Evolutionary conservation across 2,329 filamentous ascomycete genomes (phyloP).

Genomic region (Celoporthe dispersa): DNA sequence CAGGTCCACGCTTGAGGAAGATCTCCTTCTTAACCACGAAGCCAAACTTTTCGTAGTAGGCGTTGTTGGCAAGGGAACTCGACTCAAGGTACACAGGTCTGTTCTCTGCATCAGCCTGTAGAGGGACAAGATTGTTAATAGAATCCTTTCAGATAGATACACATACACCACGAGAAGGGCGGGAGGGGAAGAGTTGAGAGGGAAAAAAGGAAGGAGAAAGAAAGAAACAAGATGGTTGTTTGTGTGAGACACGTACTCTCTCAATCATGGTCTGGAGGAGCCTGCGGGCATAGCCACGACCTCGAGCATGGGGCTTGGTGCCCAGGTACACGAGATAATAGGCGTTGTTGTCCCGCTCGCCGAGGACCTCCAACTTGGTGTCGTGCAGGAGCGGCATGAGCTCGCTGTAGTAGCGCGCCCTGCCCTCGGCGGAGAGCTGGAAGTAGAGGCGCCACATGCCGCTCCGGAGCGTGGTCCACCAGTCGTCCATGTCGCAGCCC

Average conservation of each 20-base stretch:
- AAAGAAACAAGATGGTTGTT: no score
- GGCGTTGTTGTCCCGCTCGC: slow-evolving; percentile 66
- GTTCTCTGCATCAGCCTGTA: slow-evolving; percentile 68
- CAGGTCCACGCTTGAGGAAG: slow-evolving; percentile 59
- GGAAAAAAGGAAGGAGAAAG: no score
- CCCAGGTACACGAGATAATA: slow-evolving; percentile 88
- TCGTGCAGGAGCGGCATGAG: slow-evolving; percentile 75
- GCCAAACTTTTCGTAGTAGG: slow-evolving; percentile 76
- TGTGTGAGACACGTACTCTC: slow-evolving; percentile 50
- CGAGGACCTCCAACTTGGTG: slow-evolving; percentile 72
- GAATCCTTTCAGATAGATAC: not conserved
- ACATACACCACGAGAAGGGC: not conserved
- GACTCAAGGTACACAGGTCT: slow-evolving; percentile 79
- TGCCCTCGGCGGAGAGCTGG: slow-evolving; percentile 73
- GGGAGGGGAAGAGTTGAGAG: slow-evolving; percentile 9
- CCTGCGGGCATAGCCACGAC: slow-evolving; percentile 73
- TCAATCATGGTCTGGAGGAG: slow-evolving; percentile 72
- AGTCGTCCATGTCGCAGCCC: slow-evolving; percentile 73
- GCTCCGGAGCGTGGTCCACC: slow-evolving; percentile 71
- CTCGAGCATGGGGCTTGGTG: slow-evolving; percentile 70
- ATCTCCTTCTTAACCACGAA: slow-evolving; percentile 70
- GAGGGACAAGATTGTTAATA: slow-evolving; percentile 2
- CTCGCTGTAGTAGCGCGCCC: slow-evolving; percentile 75
- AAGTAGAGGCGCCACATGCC: slow-evolving; percentile 80
- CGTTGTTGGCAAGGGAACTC: slow-evolving; percentile 68